A percentile compares a stretch with the other conserved stretches of the same genome.
Conservation (phyloP, 805 yeast species). For the Yamadazyma phyllophila region DNA sequence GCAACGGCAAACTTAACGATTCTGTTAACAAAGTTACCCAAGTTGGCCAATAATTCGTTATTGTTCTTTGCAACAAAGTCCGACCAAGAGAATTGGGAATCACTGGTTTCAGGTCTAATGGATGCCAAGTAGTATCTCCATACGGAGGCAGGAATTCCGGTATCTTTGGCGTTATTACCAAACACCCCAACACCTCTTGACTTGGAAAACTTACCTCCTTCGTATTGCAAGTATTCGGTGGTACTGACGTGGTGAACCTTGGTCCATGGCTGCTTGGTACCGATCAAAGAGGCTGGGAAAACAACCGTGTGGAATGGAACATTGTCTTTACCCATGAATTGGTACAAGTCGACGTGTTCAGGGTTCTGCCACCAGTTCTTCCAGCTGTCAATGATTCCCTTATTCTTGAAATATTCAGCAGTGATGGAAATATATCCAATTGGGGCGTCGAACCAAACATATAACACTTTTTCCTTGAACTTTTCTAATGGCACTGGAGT, state of each 20-base stretch:
- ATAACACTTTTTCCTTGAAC: slow-evolving; percentile 84
- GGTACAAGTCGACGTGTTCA: slow-evolving; percentile 83
- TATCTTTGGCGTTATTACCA: slow-evolving; percentile 94
- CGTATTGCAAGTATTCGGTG: slow-evolving; percentile 96
- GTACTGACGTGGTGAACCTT: slow-evolving; percentile 86
- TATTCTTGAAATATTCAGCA: slow-evolving; percentile 67
- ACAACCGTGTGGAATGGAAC: slow-evolving; percentile 99
- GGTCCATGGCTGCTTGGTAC: slow-evolving; percentile 89
- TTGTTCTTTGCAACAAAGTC: slow-evolving; percentile 94
- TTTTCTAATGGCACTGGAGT: slow-evolving; percentile 93
- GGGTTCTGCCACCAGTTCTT: slow-evolving; percentile 92
- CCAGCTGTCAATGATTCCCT: slow-evolving; percentile 53
- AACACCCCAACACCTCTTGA: slow-evolving; percentile 98
- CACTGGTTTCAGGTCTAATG: slow-evolving; percentile 92
- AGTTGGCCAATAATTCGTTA: slow-evolving; percentile 88
- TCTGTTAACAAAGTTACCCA: slow-evolving; percentile 96
- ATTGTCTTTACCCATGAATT: slow-evolving; percentile 99
- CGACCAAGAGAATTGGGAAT: slow-evolving; percentile 95
- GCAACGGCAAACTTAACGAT: slow-evolving; percentile 85
- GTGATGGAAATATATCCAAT: slow-evolving; percentile 97
- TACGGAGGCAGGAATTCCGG: slow-evolving; percentile 86
- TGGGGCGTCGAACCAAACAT: slow-evolving; percentile 99
- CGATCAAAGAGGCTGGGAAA: slow-evolving; percentile 90
- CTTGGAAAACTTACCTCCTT: slow-evolving; percentile 96
- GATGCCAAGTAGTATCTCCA: slow-evolving; percentile 97